phyloP scores from a whole-genome alignment of 768 basidiomycete genomes.

The Hericium erinaceus region DNA sequence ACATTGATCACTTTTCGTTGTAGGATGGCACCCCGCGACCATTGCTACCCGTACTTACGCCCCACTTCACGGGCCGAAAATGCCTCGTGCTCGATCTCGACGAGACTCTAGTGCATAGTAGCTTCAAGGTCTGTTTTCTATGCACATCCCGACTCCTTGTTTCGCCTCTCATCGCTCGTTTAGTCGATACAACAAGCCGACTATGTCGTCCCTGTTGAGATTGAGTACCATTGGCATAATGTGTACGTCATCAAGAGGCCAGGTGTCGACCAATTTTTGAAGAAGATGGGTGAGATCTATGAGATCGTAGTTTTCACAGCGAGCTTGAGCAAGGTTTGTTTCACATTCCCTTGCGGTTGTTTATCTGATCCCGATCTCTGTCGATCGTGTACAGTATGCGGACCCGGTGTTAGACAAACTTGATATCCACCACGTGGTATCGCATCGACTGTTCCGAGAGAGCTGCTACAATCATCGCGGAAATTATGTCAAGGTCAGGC shows the following conservation, averaged over 20 bases:
- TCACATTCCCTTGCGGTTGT: neutral
- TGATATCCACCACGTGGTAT: slow-evolving; percentile 84
- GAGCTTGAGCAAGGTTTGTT: slow-evolving; percentile 84
- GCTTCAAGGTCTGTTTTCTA: slow-evolving; percentile 73
- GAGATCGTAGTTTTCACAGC: slow-evolving; percentile 98
- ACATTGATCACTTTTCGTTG: neutral
- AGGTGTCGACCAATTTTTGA: slow-evolving; percentile 93
- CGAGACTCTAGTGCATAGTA: slow-evolving; percentile 94
- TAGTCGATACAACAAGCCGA: slow-evolving; percentile 93
- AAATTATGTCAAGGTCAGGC: slow-evolving; percentile 90
- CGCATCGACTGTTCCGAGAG: slow-evolving; percentile 92
- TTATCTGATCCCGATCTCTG: slow-evolving; percentile 1
- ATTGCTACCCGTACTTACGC: slow-evolving; percentile 75
- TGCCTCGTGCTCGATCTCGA: slow-evolving; percentile 96
- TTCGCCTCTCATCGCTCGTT: slow-evolving; percentile 1
- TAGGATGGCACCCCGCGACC: slow-evolving; percentile 86
- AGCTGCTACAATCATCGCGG: slow-evolving; percentile 99
- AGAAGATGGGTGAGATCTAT: slow-evolving; percentile 97
- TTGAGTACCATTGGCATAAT: slow-evolving; percentile 97
- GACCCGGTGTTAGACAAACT: slow-evolving; percentile 98
- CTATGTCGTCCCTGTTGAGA: slow-evolving; percentile 98
- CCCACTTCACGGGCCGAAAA: slow-evolving; percentile 80
- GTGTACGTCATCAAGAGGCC: slow-evolving; percentile 99
- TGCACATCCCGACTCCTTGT: neutral
- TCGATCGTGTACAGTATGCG: slow-evolving; percentile 62